These are phyloP conservation scores for Eremothecium gossypii DNA, from an alignment of 1,139 yeast species.

Conservation along the genomic window DNA sequence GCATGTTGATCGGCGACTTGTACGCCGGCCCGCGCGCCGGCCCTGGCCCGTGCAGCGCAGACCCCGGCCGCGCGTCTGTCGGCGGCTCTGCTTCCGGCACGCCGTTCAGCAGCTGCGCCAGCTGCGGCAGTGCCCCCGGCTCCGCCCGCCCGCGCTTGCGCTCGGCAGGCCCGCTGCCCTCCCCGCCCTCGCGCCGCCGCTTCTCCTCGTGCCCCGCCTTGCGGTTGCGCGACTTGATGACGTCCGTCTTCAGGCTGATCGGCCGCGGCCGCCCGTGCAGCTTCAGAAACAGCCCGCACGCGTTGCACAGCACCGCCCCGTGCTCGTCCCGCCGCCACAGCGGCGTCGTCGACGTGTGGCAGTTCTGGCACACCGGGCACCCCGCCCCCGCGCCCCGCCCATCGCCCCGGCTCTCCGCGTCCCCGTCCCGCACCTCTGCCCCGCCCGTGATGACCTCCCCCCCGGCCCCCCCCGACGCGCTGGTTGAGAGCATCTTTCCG, in stretches of 20 bases:
- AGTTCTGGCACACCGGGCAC: conserved; percentile 72
- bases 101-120: background rate
- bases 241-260: conserved; percentile 80
- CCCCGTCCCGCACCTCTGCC: too few species aligned
- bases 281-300: conserved; percentile 86
- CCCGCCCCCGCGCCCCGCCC: conserved; percentile 1
- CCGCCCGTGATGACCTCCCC: too few species aligned
- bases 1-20: conserved; percentile 6
- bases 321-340: conserved; percentile 91
- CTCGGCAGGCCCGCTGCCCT: conserved; percentile 1
- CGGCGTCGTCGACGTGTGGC: conserved; percentile 88
- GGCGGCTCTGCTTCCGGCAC: background rate
- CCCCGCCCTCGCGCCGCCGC: conserved; percentile 10
- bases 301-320: conserved; percentile 90
- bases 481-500: too few species aligned
- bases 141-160: conserved; percentile 5
- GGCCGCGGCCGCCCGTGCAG: conserved; percentile 91
- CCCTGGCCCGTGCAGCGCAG: too few species aligned
- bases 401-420: background rate
- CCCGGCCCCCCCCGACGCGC: too few species aligned
- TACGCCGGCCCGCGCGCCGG: too few species aligned
- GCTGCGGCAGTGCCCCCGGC: background rate
- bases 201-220: conserved; percentile 33
- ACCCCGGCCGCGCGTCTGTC: background rate
- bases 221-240: conserved; percentile 82